Evolutionary conservation across 257 asterid species (phyloP), one percentile per base, ranked within the genome.

Genomic region (Lithospermum erythrorhizon): DNA sequence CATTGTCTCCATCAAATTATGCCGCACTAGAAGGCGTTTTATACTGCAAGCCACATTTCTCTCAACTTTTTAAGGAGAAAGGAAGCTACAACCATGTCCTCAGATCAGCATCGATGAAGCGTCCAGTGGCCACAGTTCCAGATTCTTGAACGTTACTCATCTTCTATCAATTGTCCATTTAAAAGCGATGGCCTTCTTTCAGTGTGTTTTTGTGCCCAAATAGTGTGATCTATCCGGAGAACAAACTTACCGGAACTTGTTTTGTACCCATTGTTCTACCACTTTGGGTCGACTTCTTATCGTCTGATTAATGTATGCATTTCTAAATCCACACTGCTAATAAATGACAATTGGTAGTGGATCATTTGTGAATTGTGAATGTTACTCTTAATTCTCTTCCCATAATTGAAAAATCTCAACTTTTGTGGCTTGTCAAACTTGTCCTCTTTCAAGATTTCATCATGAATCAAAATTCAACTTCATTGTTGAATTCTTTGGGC

Each of bases 31-130:
- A 87, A 20, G 98, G 98, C 23, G 74, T 85, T 48, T 72, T 90
- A 20, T 90, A 90, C 83, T 87, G 98, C 80, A 87, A 90, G 21
- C 98, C 95, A 55, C 98, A 90, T 76, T 90, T 90, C 67, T 83
- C 93, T 3, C 96, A 87, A 80, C 90, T 90, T 25, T 90, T 90
- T 83, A 90, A 90, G 77, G 98, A 87, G 73, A 87, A 90, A 56
- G 98, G 98, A 54, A 87, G 86, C 80, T 87, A 90, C 86, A 87
- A 78, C 78, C 98, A 90, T 66, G 65, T 90, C 52, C 63, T 87
- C 76, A 85, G 84, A 79, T 82, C 95, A 49, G 91, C 96, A 60
- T 82, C 97, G 2, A 71, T 87, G 73, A 87, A 81, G 72, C 93
- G 85, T 37, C 57, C 90, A 17, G 30, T 81, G 15, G 84, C 85